A percentile compares a stretch with the other conserved stretches of the same genome.
These are phyloP conservation scores for Ammopiptanthus mongolicus DNA, from an alignment of 306 rosid genomes.

Conservation along the genomic window DNA sequence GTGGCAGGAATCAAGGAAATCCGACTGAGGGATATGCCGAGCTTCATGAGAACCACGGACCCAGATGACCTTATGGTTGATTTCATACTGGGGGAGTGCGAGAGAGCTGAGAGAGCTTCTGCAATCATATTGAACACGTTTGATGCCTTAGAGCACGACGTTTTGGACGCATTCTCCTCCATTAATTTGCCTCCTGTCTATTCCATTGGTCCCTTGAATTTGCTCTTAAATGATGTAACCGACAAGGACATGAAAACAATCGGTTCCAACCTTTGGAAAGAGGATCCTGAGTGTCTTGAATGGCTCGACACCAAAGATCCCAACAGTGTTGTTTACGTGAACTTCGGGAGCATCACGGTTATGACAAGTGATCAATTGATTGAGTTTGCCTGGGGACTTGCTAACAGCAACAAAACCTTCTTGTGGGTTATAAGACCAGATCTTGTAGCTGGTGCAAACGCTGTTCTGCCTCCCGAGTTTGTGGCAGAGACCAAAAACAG, in stretches of 20 bases:
- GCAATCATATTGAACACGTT: slow-evolving; percentile 62
- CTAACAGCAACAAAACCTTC: slow-evolving; percentile 39
- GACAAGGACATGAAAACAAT: slow-evolving; percentile 12
- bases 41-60: slow-evolving; percentile 53
- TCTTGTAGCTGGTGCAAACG: slow-evolving; percentile 33
- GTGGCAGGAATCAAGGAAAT: slow-evolving; percentile 52
- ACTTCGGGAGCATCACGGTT: slow-evolving; percentile 65
- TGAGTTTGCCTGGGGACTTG: slow-evolving; percentile 79
- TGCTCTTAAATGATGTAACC: slow-evolving; percentile 17
- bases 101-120: slow-evolving; percentile 34
- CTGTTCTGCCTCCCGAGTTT: slow-evolving; percentile 39
- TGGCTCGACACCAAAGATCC: slow-evolving; percentile 52
- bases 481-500: slow-evolving; percentile 28
- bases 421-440: slow-evolving; percentile 64
- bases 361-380: slow-evolving; percentile 45
- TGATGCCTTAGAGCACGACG: slow-evolving; percentile 45
- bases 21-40: slow-evolving; percentile 46
- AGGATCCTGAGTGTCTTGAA: slow-evolving; percentile 45
- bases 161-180: slow-evolving; percentile 28
- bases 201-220: slow-evolving; percentile 57
- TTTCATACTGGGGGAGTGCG: neutral
- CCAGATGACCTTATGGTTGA: slow-evolving; percentile 37
- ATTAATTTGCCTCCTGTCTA: slow-evolving; percentile 44
- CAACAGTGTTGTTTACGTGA: slow-evolving; percentile 54
- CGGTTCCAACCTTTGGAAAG: slow-evolving; percentile 64